Evolutionary conservation across 2,329 filamentous ascomycete genomes (phyloP), one percentile per base, ranked within the genome.

Genomic region (Parastagonospora avenae): DNA sequence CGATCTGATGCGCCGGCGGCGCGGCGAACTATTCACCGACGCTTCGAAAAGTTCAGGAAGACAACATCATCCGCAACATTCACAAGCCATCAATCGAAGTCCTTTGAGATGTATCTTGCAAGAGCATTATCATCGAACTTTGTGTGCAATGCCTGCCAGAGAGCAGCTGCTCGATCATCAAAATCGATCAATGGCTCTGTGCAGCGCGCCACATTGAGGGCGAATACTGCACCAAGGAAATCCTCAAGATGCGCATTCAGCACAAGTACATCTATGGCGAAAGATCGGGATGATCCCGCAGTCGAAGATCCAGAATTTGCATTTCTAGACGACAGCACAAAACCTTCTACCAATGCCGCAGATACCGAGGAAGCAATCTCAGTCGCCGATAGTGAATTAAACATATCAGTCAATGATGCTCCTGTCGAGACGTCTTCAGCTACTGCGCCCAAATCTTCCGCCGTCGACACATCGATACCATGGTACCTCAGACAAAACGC

Each of bases 401-500:
- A 4, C 29, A 46, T n/a, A n/a, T 32, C 30, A 32, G 30, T 32
- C 30, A 8, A 3, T n/a, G 30, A 32, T 4, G 48, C 31, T n/a
- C 28, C 42, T 10, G 24, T 39, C 8, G 14, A 46, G 11, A 36
- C 14, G 19, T 24, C 19, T 24, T 24, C 35, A 37, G 14, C n/a
- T 37, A 3, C 35, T 16, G 14, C 46, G 14, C 44, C 53, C 32
- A 19, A 47, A 28, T 19, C 60, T 15, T 11, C 50, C 16, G 8
- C 51, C 2, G 38, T 55, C 24, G 40, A 58, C 12, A 45, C 54
- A 29, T 55, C 69, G 46, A 73, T 85, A 7, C 90, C 90, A 5
- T 97, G 94, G 94, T 97, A 97, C 73, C 85, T 96, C 27, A 54
- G 52, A 39, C 86, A 94, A 67, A 68, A 66, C n/a, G 48, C 54